Percentiles rank a stretch among this genome's conserved stretches.
Evolutionary conservation across 2,329 filamentous ascomycete genomes (phyloP).

Genomic region (Orbilia brochopaga): DNA sequence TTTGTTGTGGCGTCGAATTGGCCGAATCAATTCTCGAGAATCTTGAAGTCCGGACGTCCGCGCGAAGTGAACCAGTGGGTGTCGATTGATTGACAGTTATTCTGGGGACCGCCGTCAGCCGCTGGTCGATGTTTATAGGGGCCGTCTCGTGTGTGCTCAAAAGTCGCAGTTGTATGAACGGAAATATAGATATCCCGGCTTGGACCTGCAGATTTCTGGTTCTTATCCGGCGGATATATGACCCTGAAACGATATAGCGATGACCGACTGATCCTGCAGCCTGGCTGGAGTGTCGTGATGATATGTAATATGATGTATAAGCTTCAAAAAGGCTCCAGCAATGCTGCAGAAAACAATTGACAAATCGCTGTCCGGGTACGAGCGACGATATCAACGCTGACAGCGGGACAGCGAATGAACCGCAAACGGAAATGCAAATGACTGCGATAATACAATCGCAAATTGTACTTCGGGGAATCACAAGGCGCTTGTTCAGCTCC

Average conservation of each 20-base stretch:
- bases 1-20: constrained; percentile 29
- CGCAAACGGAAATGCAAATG: neutral
- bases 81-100: neutral
- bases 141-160: neutral
- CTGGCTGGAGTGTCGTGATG: constrained; percentile 26
- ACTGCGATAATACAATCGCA: neutral
- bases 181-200: constrained; percentile 51
- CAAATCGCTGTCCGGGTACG: neutral
- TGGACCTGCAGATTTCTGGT: constrained; percentile 51
- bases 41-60: neutral
- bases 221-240: constrained; percentile 51
- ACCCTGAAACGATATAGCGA: constrained; percentile 47
- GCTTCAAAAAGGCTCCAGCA: constrained; percentile 14
- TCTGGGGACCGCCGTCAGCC: neutral
- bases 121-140: constrained; percentile 6
- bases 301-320: constrained; percentile 40
- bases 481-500: neutral
- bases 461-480: constrained; percentile 4
- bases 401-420: neutral
- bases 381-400: neutral
- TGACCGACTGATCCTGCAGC: constrained; percentile 43
- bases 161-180: constrained; percentile 30
- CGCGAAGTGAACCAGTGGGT: neutral
- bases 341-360: neutral
- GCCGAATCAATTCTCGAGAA: neutral